Percentiles rank a stretch among this genome's conserved stretches.
These are phyloP conservation scores for Senna siamea DNA, from an alignment of 306 rosid species.

Conservation along the genomic window DNA sequence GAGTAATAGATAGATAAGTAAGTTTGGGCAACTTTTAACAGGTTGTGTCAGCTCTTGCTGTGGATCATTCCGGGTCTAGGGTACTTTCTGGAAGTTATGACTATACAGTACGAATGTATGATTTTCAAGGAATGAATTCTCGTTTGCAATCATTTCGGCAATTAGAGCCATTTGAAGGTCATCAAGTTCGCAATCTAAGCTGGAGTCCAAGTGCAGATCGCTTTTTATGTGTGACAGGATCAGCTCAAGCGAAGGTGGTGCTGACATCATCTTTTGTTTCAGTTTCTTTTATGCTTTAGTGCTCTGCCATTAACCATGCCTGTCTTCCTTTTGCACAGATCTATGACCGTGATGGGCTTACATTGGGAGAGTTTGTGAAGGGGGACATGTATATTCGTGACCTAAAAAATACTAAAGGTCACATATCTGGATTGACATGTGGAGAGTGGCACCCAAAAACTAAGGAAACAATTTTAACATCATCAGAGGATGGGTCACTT, in stretches of 20 bases:
- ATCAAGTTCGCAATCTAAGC: slow-evolving; percentile 89
- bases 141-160: slow-evolving; percentile 87
- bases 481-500: slow-evolving; percentile 94
- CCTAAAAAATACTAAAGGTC: slow-evolving; percentile 94
- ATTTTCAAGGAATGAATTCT: slow-evolving; percentile 95
- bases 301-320: not conserved
- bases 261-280: not conserved
- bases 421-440: slow-evolving; percentile 91
- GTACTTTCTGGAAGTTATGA: slow-evolving; percentile 95
- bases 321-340: slow-evolving; percentile 55
- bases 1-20: not conserved
- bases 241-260: slow-evolving; percentile 90
- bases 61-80: slow-evolving; percentile 94
- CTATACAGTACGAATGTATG: slow-evolving; percentile 84
- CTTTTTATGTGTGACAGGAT: slow-evolving; percentile 90
- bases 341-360: slow-evolving; percentile 97
- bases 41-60: slow-evolving; percentile 92
- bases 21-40: slow-evolving; percentile 41
- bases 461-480: slow-evolving; percentile 86
- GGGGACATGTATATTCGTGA: slow-evolving; percentile 99
- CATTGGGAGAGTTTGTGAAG: slow-evolving; percentile 87
- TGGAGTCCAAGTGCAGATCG: slow-evolving; percentile 96
- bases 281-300: slow-evolving; percentile 9
- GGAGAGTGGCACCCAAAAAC: slow-evolving; percentile 93
- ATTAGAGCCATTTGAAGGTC: slow-evolving; percentile 95